These are phyloP conservation scores for Trypanosoma vivax DNA, from an alignment of 208 protist species.

Conservation along the genomic window DNA sequence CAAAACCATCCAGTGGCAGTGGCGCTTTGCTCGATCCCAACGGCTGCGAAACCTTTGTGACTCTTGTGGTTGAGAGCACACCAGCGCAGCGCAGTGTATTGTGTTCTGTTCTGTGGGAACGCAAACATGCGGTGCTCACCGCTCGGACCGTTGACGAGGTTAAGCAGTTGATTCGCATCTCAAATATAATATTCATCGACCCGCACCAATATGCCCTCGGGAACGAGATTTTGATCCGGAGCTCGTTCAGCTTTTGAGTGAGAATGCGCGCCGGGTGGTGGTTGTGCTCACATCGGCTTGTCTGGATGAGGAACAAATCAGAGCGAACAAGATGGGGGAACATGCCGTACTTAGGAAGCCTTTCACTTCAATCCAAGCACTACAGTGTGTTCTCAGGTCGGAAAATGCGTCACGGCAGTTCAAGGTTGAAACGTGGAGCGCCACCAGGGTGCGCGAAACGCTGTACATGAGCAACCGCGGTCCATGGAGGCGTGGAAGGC, in stretches of 20 bases:
- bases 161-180: conserved; percentile 54
- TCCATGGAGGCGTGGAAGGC: conserved; percentile 65
- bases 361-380: conserved; percentile 67
- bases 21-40: neutral
- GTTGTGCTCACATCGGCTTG: conserved; percentile 63
- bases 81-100: conserved; percentile 83
- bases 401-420: conserved; percentile 69
- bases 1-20: neutral
- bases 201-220: conserved; percentile 67
- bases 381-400: conserved; percentile 58
- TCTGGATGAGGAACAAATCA: conserved; percentile 49
- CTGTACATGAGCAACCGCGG: conserved; percentile 78
- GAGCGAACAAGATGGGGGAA: conserved; percentile 70
- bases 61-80: conserved; percentile 76
- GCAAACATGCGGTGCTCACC: conserved; percentile 79
- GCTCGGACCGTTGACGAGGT: conserved; percentile 68
- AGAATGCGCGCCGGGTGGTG: conserved; percentile 73
- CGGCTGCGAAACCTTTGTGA: conserved; percentile 42
- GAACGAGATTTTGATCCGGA: conserved; percentile 27
- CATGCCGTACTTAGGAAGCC: conserved; percentile 85
- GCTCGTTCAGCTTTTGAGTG: conserved; percentile 63
- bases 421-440: conserved; percentile 71
- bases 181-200: conserved; percentile 85
- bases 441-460: conserved; percentile 66
- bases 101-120: conserved; percentile 81